Evolutionary conservation across 83 land plant species (phyloP).

Genomic region (Picea mariana): DNA sequence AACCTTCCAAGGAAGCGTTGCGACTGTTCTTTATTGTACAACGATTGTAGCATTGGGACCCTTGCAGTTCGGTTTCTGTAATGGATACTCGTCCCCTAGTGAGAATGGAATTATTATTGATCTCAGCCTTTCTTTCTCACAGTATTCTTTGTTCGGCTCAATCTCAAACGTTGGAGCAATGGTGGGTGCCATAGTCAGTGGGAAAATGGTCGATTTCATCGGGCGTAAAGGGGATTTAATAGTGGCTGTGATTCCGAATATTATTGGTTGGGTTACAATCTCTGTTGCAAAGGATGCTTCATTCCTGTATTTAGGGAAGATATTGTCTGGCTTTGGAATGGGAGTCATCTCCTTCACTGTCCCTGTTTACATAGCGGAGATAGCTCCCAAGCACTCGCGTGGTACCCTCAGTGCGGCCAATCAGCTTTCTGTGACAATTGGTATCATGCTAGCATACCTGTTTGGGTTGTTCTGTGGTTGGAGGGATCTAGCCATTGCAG

Average conservation of each 20-base stretch:
- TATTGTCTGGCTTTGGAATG: constrained; percentile 90
- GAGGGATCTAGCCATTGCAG: constrained; percentile 67
- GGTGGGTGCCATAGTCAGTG: constrained; percentile 82
- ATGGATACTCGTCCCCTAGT: constrained; percentile 17
- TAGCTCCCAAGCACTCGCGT: constrained; percentile 64
- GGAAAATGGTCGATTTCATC: constrained; percentile 70
- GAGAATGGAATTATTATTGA: not conserved
- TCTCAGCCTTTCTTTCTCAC: not conserved
- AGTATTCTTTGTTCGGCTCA: constrained; percentile 78
- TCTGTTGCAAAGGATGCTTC: constrained; percentile 70
- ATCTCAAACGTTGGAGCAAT: constrained; percentile 79
- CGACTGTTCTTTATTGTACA: constrained; percentile 34
- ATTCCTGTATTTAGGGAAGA: no score
- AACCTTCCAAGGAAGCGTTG: not conserved
- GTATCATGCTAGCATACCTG: constrained; percentile 69
- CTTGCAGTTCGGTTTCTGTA: constrained; percentile 66
- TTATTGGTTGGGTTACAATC: constrained; percentile 72
- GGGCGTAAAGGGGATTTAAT: constrained; percentile 76
- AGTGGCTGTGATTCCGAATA: constrained; percentile 70
- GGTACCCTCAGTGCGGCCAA: constrained; percentile 59
- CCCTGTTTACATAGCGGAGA: constrained; percentile 70
- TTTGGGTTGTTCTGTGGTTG: constrained; percentile 55
- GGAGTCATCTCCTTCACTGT: constrained; percentile 85
- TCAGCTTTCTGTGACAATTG: constrained; percentile 78
- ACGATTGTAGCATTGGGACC: constrained; percentile 69